Conservation (phyloP, 345 rosid species). For the Gossypium herbaceum region DNA sequence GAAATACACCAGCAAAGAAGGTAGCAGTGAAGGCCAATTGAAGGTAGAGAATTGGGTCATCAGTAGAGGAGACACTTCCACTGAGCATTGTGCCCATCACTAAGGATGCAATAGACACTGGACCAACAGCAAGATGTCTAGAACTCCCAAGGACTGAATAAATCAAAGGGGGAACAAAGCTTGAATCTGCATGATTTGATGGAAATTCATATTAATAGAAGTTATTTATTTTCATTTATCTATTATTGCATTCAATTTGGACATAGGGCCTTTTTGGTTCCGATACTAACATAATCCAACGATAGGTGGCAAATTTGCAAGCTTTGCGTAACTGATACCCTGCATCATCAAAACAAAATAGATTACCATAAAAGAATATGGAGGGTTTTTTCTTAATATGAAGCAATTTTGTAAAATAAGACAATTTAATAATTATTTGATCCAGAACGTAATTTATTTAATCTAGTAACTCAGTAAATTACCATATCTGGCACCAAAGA, state of each 20-base stretch:
- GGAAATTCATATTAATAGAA: neutral
- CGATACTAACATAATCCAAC: slow-evolving; percentile 80
- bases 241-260: neutral
- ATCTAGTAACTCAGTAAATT: neutral
- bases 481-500: neutral
- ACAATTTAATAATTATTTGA: neutral
- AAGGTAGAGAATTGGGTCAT: slow-evolving; percentile 68
- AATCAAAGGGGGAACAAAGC: slow-evolving; percentile 93
- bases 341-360: slow-evolving; percentile 32
- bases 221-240: neutral
- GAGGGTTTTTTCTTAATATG: neutral
- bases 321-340: slow-evolving; percentile 99
- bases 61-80: slow-evolving; percentile 49
- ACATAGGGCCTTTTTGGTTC: neutral
- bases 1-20: slow-evolving; percentile 94
- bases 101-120: slow-evolving; percentile 93
- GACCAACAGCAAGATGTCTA: slow-evolving; percentile 87
- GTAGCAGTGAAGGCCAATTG: slow-evolving; percentile 91
- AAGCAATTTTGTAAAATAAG: neutral
- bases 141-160: slow-evolving; percentile 93
- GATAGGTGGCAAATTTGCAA: slow-evolving; percentile 80
- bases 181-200: slow-evolving; percentile 66
- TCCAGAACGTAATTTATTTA: neutral
- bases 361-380: neutral
- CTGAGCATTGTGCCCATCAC: slow-evolving; percentile 96